These are phyloP conservation scores for Halenospora varia DNA, from an alignment of 495 filamentous ascomycete genomes.

Conservation along the genomic window DNA sequence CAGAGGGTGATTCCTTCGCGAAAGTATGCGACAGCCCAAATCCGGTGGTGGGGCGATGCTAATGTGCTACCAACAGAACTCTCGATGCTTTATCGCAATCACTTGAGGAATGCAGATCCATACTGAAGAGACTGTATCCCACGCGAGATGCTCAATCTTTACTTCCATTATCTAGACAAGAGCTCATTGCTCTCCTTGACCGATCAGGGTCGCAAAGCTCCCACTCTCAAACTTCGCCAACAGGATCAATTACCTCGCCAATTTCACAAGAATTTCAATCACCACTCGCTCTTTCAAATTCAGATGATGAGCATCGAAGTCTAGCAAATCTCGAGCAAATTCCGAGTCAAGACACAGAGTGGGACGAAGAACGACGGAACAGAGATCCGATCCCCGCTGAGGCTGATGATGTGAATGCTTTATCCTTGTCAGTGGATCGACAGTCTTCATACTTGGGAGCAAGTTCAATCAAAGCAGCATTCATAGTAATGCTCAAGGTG, in stretches of 20 bases:
- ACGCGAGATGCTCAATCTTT: conserved; percentile 47
- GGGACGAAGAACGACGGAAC: conserved; percentile 52
- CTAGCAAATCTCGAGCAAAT: conserved; percentile 50
- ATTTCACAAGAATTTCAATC: conserved; percentile 28
- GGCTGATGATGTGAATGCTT: conserved; percentile 76
- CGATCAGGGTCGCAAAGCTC: conserved; percentile 36
- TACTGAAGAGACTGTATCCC: conserved; percentile 51
- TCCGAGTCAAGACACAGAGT: conserved; percentile 48
- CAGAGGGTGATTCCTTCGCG: conserved; percentile 54
- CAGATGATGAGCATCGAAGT: conserved; percentile 43
- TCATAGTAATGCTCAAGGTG: conserved; percentile 77
- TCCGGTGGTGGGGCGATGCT: conserved; percentile 3
- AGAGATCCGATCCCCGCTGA: conserved; percentile 60
- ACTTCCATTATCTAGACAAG: conserved; percentile 44
- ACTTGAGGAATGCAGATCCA: conserved; percentile 53
- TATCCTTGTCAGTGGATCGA: conserved; percentile 67
- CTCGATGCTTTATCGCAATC: conserved; percentile 54
- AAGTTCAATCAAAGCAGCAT: conserved; percentile 76
- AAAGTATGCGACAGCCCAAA: conserved; percentile 31
- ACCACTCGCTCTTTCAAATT: conserved; percentile 39
- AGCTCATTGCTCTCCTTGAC: conserved; percentile 48
- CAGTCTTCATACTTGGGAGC: conserved; percentile 76
- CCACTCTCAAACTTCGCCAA: conserved; percentile 18
- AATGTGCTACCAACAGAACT: conserved; percentile 29
- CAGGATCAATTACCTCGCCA: conserved; percentile 19